Base-by-base conservation (phyloP, 129 eudicot species). In the Solidago caesia region DNA sequence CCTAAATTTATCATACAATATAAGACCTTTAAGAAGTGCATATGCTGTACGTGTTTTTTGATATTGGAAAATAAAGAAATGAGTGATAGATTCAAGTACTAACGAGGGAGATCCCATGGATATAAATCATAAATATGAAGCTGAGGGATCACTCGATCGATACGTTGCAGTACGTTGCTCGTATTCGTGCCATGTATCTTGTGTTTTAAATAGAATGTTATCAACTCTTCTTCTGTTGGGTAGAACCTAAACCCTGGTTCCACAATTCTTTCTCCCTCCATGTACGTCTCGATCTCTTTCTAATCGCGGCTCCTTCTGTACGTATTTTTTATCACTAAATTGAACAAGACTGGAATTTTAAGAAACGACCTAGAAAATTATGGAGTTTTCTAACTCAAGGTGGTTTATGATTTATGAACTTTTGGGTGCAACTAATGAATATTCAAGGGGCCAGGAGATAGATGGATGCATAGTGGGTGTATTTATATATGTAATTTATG, bases 141-240 rank as follows among this genome's bases (percentile, higher is more conserved):
- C 2, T 72, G 65, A 1, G 90, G 90, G 1, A 83, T 86, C 72
- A 86, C 83, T 10, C 68, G 70, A 42, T 77, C 71, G 59, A 86
- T 77, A 44, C 70, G 52, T 59, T 59, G 71, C 42, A 44, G 8
- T 57, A 72, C 44, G 27, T 6, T 66, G 10, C 45, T 55, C 2
- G 67, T 76, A 61, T 43, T 57, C 0, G 55, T 44, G 7, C 60
- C 79, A 68, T 83, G 79, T 43, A 90, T 82, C 82, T 85, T 87
- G 65, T 73, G 77, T 74, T 52, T 83, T 58, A 90, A 75, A 52
- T 90, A 90, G 71, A 79, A 83, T 10, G 85, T 80, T 51, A 90
- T 61, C 56, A 90, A 77, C 81, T 90, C 96, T 79, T 90, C 96
- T 81, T 90, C 96, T 1, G 96, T 90, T 15, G 96, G 96, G 76